Evolutionary conservation across 2,329 filamentous ascomycete genomes (phyloP), one percentile per base, ranked within the genome.

Genomic region (Chaetomium globosum): DNA sequence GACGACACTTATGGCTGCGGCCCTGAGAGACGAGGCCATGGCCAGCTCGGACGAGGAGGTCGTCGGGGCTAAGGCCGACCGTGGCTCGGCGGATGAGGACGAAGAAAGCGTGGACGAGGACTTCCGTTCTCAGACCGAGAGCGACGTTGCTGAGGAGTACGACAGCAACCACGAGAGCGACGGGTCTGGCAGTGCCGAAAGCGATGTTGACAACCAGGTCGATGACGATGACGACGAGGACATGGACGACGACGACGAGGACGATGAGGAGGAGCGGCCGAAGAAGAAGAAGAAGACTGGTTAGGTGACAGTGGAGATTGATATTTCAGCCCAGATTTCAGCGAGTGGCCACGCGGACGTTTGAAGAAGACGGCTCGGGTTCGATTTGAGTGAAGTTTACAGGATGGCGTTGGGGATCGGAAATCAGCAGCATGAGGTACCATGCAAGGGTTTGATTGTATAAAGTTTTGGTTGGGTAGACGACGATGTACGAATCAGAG

Each of bases 51-150:
- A 96, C 71, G 93, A 96, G 67, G 90, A 93, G 69, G 89, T 90
- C 51, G 89, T 89, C 8, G 87, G 82, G 31, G 85, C 78, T 66
- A 85, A 86, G 69, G 86, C 89, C 2, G 92, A 95, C 76, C 89
- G 93, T 65, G 94, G 95, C 69, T 95, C 91, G 31, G 95, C 94
- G 3, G 95, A 98, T 75, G 95, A 99, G 78, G 95, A 99, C 73
- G 91, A 94, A 75, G 94, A 98, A 81, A 94, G 90, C 66, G 88
- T 93, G 9, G 95, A 99, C 73, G 95, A 99, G 77, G 95, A 99
- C 80, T 99, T 99, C 83, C 86, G 90, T 72, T 91, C 90, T 6
- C 92, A 96, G 68, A 93, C 90, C 16, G 95, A 99, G 70, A 96
- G 91, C 61, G 95, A 99, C 71, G 93, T 97, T 2, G 95, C 94